phyloP scores from a whole-genome alignment of 352 stramenopile species.

The Peronosclerospora sorghi region DNA sequence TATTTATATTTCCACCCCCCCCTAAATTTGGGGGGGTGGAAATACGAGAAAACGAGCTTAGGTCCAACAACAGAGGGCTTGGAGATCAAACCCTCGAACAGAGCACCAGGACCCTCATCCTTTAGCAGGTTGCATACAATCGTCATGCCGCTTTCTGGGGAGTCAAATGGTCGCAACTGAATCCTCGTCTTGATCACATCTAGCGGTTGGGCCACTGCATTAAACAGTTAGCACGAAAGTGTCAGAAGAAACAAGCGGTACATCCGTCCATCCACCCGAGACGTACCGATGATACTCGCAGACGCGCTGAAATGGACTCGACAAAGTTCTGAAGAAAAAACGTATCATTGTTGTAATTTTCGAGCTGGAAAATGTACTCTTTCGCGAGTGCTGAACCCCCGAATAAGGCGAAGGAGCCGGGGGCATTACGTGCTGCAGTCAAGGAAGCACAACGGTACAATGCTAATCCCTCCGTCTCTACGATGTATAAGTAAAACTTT shows the following conservation, averaged over 20 bases:
- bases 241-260: not conserved
- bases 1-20: too few relatives aligned
- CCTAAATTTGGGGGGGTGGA: too few relatives aligned
- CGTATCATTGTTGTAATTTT: conserved; percentile 84
- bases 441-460: conserved; percentile 87
- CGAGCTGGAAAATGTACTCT: conserved; percentile 86
- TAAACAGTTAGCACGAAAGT: not conserved
- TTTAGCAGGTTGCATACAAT: conserved; percentile 90
- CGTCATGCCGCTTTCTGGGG: conserved; percentile 83
- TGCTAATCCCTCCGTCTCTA: conserved; percentile 84
- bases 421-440: conserved; percentile 91
- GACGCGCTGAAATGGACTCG: conserved; percentile 74
- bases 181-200: conserved; percentile 95
- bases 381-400: conserved; percentile 83
- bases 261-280: not conserved
- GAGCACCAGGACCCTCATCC: conserved; percentile 81
- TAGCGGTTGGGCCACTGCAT: conserved; percentile 81
- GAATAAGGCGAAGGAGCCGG: conserved; percentile 92
- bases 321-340: conserved; percentile 91
- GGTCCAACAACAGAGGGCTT: conserved; percentile 92
- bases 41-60: conserved; percentile 95
- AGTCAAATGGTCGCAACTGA: conserved; percentile 90
- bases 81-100: conserved; percentile 93
- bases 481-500: conserved; percentile 88
- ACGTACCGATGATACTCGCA: conserved; percentile 71